A percentile compares a stretch with the other conserved stretches of the same genome.
Evolutionary conservation across 2,329 filamentous ascomycete species (phyloP).

Genomic region (Teratosphaeria destructans): DNA sequence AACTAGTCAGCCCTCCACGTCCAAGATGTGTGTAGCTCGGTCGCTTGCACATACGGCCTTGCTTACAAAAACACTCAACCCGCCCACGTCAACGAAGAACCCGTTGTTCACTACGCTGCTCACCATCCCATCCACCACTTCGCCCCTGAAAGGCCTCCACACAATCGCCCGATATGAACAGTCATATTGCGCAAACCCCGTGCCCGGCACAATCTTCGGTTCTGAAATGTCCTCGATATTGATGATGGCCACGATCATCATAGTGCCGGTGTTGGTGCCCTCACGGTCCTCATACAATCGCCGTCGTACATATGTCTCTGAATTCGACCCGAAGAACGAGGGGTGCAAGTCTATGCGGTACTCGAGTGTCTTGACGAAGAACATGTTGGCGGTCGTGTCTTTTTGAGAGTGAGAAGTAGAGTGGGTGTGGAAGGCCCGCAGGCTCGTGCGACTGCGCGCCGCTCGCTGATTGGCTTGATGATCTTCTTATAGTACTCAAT

Average conservation of each 20-base stretch:
- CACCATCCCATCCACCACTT: conserved; percentile 94
- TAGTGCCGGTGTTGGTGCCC: conserved; percentile 87
- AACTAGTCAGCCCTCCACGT: neutral
- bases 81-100: conserved; percentile 79
- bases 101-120: conserved; percentile 83
- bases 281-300: conserved; percentile 89
- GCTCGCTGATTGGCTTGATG: neutral
- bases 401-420: neutral
- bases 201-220: conserved; percentile 73
- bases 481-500: neutral
- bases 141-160: conserved; percentile 95
- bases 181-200: conserved; percentile 85
- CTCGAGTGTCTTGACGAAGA: conserved; percentile 96
- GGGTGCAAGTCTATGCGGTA: conserved; percentile 91
- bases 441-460: neutral
- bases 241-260: conserved; percentile 97
- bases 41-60: conserved; percentile 56
- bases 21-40: neutral
- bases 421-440: neutral
- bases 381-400: conserved; percentile 51
- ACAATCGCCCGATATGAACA: conserved; percentile 93
- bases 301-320: conserved; percentile 80
- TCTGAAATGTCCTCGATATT: conserved; percentile 92
- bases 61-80: conserved; percentile 68
- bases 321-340: conserved; percentile 90